phyloP scores from a whole-genome alignment of 305 asterid genomes.

The Andrographis paniculata region DNA sequence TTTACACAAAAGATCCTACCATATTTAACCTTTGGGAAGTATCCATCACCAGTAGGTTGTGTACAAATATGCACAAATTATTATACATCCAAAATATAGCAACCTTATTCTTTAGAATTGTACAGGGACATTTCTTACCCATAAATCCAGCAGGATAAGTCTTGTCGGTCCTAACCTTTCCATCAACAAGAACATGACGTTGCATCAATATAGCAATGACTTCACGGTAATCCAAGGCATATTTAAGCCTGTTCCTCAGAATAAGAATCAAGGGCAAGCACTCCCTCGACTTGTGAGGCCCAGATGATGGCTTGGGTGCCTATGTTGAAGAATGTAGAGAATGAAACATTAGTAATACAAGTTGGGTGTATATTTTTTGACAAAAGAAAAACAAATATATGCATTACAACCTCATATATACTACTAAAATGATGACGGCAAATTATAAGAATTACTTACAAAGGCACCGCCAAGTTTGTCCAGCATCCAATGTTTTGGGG shows the following conservation, averaged over 20 bases:
- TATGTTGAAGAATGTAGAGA: not conserved
- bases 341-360: not conserved
- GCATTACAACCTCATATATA: not conserved
- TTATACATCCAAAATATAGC: too few species aligned
- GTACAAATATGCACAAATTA: too few species aligned
- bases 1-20: too few species aligned
- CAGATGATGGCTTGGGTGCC: constrained; percentile 47
- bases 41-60: too few species aligned
- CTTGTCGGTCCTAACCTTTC: constrained; percentile 43
- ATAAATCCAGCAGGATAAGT: constrained; percentile 42
- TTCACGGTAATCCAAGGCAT: constrained; percentile 40
- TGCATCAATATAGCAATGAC: constrained; percentile 40
- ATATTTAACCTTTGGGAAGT: too few species aligned
- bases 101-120: too few species aligned
- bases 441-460: constrained; percentile 19
- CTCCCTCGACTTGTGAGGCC: constrained; percentile 45
- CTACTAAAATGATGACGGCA: too few species aligned
- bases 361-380: not conserved
- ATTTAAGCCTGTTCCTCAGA: constrained; percentile 35
- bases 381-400: not conserved
- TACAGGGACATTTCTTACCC: constrained; percentile 20
- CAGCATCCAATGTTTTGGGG: constrained; percentile 31
- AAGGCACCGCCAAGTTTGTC: constrained; percentile 39
- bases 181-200: constrained; percentile 36
- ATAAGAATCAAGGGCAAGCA: constrained; percentile 40